Conservation (phyloP, 2,329 filamentous ascomycete genomes). For the Phialocephala subalpina region DNA sequence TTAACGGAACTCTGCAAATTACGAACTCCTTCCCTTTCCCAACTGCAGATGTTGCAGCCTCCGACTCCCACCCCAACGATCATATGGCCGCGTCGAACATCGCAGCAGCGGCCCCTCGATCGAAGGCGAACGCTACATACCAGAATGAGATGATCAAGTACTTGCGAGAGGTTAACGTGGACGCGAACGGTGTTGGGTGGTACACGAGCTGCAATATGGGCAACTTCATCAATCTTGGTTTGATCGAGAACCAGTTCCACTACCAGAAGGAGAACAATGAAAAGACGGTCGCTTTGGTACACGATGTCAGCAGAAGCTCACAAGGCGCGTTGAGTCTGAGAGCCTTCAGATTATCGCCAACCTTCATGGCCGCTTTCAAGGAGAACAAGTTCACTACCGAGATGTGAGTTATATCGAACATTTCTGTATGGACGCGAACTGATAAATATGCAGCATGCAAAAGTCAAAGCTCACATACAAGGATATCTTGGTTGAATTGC, state of each 20-base stretch:
- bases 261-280: conserved; percentile 95
- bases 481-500: conserved; percentile 91
- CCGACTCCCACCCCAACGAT: conserved; percentile 77
- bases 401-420: conserved; percentile 66
- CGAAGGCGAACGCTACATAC: conserved; percentile 88
- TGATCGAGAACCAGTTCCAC: conserved; percentile 97
- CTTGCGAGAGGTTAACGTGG: conserved; percentile 95
- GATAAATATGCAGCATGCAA: conserved; percentile 71
- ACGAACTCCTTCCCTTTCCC: conserved; percentile 97
- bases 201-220: conserved; percentile 99
- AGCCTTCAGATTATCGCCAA: conserved; percentile 87
- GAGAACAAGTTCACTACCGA: conserved; percentile 97
- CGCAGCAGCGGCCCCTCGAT: conserved; percentile 87
- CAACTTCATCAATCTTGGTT: conserved; percentile 94
- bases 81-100: conserved; percentile 70
- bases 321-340: conserved; percentile 90
- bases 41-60: conserved; percentile 73
- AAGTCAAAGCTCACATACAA: conserved; percentile 94
- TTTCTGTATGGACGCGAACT: conserved; percentile 13
- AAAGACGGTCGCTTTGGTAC: conserved; percentile 85
- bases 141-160: conserved; percentile 98
- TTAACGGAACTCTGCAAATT: conserved; percentile 80
- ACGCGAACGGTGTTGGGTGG: conserved; percentile 98
- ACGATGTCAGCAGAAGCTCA: conserved; percentile 94
- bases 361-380: conserved; percentile 92